Base-by-base conservation (phyloP, 2,329 filamentous ascomycete species). In the Cercospora sp. region DNA sequence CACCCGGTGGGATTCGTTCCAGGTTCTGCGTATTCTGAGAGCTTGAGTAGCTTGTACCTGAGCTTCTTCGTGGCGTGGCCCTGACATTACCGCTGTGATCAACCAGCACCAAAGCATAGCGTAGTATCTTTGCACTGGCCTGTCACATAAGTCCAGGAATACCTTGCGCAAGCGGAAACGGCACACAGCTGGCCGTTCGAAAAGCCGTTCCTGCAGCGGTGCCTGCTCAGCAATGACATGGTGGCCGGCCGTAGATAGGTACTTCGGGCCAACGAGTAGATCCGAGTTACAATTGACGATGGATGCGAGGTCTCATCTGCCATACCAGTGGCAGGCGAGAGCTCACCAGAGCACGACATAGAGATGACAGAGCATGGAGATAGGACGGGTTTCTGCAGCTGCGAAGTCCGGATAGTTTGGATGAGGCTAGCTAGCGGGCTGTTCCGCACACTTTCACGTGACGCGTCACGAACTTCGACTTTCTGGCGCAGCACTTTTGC, bases 401-500 rank as follows among this genome's bases (percentile, higher is more conserved):
- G n/a, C 9, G 42, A 48, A 12, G 42, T 48, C 42, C 18, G n/a
- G 42, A 48, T 48, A 10, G 12, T 48, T 20, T 18, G 9, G 42
- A 20, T 12, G 18, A 48, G n/a, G 42, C 42, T 48, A 10, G 36
- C 16, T 39, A 20, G 45, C 53, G 53, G 53, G n/a, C 53, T n/a
- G 53, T n/a, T 53, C 30, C 30, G 53, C 9, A 10, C 1, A 5
- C 28, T 9, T 28, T n/a, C 53, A 30, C 53, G 53, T 58, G 23
- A 58, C 26, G 16, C 8, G 20, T 23, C 30, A 23, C 26, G 53
- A 28, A 31, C 53, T 26, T 58, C 26, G 10, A 58, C 53, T 58
- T 30, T 58, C 20, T 58, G 13, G n/a, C 9, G 53, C 3, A 31
- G 28, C 45, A 63, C 51, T 64, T 64, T 64, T 31, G 62, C 62